A percentile compares a stretch with the other conserved stretches of the same genome.
These are phyloP conservation scores for Fraxinus floribunda DNA, from an alignment of 305 asterid genomes.

Conservation along the genomic window DNA sequence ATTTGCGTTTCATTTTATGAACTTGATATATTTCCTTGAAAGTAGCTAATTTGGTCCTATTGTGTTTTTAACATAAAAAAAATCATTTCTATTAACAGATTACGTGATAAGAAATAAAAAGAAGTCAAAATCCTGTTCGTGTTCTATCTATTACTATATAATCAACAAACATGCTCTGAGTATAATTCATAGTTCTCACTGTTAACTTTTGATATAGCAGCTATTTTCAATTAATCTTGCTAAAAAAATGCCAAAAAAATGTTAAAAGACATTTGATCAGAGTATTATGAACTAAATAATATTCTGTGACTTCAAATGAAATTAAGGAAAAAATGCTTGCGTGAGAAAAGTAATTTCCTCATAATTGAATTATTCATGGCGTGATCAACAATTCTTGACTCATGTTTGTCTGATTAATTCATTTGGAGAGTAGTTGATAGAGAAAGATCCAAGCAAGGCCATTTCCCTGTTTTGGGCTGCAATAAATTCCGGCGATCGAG, in stretches of 20 bases:
- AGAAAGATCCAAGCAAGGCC: slow-evolving; percentile 82
- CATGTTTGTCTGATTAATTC: not conserved
- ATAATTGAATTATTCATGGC: not conserved
- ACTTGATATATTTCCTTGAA: not conserved
- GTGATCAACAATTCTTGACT: not conserved
- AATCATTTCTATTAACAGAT: not conserved
- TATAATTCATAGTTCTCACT: not conserved
- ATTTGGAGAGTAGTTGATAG: slow-evolving; percentile 53
- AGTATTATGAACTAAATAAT: not conserved
- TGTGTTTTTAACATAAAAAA: not conserved
- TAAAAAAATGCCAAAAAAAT: not conserved
- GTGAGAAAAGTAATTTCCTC: not conserved
- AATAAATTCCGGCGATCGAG: slow-evolving; percentile 85
- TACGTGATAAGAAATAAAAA: not conserved
- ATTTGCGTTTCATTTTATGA: not conserved
- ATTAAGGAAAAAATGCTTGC: not conserved
- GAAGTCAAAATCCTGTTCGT: not conserved
- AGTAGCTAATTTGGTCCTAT: not conserved
- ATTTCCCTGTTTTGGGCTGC: slow-evolving; percentile 90
- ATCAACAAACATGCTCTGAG: not conserved
- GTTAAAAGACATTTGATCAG: not conserved
- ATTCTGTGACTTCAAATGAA: not conserved
- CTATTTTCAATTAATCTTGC: not conserved
- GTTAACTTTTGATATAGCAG: not conserved
- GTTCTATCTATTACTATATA: not conserved